Percentiles rank a stretch among this genome's conserved stretches.
Evolutionary conservation across 2,329 filamentous ascomycete genomes (phyloP).

Genomic region (Colletotrichum shisoi): DNA sequence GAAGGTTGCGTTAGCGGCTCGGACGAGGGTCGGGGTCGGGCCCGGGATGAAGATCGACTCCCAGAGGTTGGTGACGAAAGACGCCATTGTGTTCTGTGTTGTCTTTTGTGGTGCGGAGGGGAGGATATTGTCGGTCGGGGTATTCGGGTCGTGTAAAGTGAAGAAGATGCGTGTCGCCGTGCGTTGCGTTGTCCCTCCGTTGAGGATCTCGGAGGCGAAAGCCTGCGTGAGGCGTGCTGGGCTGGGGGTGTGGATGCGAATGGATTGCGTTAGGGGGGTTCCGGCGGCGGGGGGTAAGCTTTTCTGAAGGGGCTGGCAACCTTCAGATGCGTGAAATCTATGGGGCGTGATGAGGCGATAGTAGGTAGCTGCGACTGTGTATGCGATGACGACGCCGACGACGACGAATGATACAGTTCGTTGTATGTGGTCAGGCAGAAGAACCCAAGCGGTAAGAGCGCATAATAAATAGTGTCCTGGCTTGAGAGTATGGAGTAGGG

Average conservation of each 20-base stretch:
- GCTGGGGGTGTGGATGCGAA: slow-evolving; percentile 2
- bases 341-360: not conserved
- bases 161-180: not conserved
- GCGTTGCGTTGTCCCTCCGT: slow-evolving; percentile 4
- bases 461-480: slow-evolving; percentile 36
- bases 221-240: not conserved
- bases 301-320: not conserved
- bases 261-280: not conserved
- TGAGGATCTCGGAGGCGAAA: not conserved
- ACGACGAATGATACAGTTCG: slow-evolving; percentile 3
- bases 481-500: not conserved
- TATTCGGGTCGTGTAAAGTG: not conserved
- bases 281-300: not conserved
- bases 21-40: slow-evolving; percentile 83
- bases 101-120: not conserved
- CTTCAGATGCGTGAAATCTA: not conserved
- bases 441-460: slow-evolving; percentile 29
- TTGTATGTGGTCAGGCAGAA: slow-evolving; percentile 15
- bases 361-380: not conserved
- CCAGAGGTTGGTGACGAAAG: slow-evolving; percentile 80
- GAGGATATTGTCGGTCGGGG: not conserved
- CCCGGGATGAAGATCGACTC: slow-evolving; percentile 93
- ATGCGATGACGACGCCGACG: not conserved
- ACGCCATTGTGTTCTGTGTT: slow-evolving; percentile 56
- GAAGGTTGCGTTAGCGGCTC: slow-evolving; percentile 91